Percentiles rank a stretch among this genome's conserved stretches.
phyloP scores from a whole-genome alignment of 805 yeast genomes.

The Wickerhamiella lipophila region DNA sequence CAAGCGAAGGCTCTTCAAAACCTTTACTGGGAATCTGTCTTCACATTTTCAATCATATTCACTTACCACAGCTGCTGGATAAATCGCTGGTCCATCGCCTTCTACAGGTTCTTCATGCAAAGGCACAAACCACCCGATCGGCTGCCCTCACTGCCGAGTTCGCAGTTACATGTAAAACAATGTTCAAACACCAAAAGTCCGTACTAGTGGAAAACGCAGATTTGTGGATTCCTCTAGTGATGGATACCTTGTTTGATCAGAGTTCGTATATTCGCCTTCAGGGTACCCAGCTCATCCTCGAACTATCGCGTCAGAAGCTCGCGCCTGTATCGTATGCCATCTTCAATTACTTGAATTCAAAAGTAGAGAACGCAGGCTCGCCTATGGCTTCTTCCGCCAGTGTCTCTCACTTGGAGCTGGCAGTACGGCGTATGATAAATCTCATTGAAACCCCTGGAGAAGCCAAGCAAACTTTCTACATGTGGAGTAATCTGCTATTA shows the following conservation, averaged over 20 bases:
- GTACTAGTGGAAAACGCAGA: slow-evolving; percentile 5
- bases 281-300: slow-evolving; percentile 6
- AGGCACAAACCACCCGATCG: neutral
- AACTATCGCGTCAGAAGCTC: slow-evolving; percentile 1
- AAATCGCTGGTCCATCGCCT: neutral
- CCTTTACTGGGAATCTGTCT: slow-evolving; percentile 15
- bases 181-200: slow-evolving; percentile 5
- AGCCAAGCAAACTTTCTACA: slow-evolving; percentile 6
- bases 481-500: slow-evolving; percentile 11
- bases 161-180: slow-evolving; percentile 2
- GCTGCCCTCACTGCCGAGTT: slow-evolving; percentile 11
- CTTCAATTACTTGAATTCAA: neutral
- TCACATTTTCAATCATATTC: slow-evolving; percentile 11
- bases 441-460: slow-evolving; percentile 9
- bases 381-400: neutral
- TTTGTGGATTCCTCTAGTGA: slow-evolving; percentile 8
- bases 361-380: neutral
- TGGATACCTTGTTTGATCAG: slow-evolving; percentile 8
- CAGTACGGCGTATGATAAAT: slow-evolving; percentile 3
- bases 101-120: neutral
- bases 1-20: slow-evolving; percentile 13
- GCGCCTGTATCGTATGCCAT: neutral
- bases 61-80: slow-evolving; percentile 8
- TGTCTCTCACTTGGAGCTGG: neutral
- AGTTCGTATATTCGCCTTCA: slow-evolving; percentile 13